These are phyloP conservation scores for Inosperma sp. DNA, from an alignment of 768 basidiomycete genomes.

Conservation along the genomic window DNA sequence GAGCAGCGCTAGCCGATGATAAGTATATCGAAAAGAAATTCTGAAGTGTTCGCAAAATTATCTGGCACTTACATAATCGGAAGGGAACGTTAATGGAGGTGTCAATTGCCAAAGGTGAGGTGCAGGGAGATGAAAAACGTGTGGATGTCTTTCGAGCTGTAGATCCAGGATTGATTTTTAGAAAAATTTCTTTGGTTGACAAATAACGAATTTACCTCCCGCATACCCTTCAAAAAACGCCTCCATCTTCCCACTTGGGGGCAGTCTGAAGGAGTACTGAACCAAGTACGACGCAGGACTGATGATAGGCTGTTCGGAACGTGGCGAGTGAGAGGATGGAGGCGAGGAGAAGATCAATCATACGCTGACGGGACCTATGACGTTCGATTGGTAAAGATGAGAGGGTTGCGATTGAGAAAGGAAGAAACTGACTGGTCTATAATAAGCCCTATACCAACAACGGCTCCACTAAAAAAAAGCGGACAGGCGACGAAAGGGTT, in stretches of 20 bases:
- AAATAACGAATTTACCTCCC: slow-evolving; percentile 52
- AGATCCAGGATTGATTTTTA: background rate
- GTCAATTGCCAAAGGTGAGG: slow-evolving; percentile 89
- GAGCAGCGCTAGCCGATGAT: too few species aligned
- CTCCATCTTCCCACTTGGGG: slow-evolving; percentile 65
- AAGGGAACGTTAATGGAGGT: slow-evolving; percentile 39
- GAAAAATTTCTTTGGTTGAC: background rate
- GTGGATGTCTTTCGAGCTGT: slow-evolving; percentile 84
- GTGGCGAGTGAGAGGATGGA: slow-evolving; percentile 71
- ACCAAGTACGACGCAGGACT: slow-evolving; percentile 78
- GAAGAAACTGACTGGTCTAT: background rate
- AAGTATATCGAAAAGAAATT: too few species aligned
- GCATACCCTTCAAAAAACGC: slow-evolving; percentile 73
- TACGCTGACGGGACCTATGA: slow-evolving; percentile 48
- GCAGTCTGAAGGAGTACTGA: slow-evolving; percentile 87
- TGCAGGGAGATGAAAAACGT: slow-evolving; percentile 76
- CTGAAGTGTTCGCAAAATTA: too few species aligned
- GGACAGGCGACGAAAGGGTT: too few species aligned
- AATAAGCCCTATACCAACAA: too few species aligned
- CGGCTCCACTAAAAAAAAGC: too few species aligned
- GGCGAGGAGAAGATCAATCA: slow-evolving; percentile 84
- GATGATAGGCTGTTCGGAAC: slow-evolving; percentile 79
- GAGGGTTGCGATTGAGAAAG: background rate
- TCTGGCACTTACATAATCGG: too few species aligned
- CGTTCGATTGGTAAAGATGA: background rate